Base-by-base conservation (phyloP, 352 stramenopile species). In the Blastocystis sp. region DNA sequence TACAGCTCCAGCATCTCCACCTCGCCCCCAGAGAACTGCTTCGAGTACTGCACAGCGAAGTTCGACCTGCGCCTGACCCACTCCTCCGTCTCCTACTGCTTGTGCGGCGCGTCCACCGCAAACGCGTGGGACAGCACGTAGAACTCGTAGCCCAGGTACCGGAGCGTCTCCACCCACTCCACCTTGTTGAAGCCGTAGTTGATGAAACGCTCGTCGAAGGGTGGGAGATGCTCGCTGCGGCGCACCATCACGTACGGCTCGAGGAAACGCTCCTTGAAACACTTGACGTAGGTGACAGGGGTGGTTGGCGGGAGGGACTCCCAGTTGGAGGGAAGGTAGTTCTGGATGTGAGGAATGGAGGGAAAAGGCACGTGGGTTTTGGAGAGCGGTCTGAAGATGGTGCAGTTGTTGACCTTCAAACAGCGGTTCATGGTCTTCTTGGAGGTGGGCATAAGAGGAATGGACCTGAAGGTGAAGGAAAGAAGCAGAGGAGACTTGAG, bases 101-200 rank as follows among this genome's bases (percentile, higher is more conserved):
- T 14, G 40, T 69, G 62, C 6, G 62, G 62, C 7, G 14, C 40
- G 40, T 69, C 62, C 28, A 69, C 40, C 28, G 62, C 62, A 69
- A 45, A 69, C 6, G 62, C 28, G 6, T 69, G 62, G 40, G 62
- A 69, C 11, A 69, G 62, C 28, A 69, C 62, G 14, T 40, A 40
- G 62, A 69, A 69, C 40, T 69, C 40, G 14, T 69, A 69, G 28
- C 62, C 62, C 28, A 40, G 28, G 40, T 69, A 69, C 7, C 62
- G 28, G 7, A 69, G 40, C 40, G 62, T 69, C 40, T 69, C 62
- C 7, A 69, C 14, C 62, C 62, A 69, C 40, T 69, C 28, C 62
- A 69, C 62, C 40, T 69, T 69, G 40, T 69, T 69, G 40, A 69
- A 69, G 7, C 62, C 62, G 14, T 69, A 69, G 40, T 69, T 14